Evolutionary conservation across 345 rosid genomes (phyloP).

Genomic region (Populus deltoides): DNA sequence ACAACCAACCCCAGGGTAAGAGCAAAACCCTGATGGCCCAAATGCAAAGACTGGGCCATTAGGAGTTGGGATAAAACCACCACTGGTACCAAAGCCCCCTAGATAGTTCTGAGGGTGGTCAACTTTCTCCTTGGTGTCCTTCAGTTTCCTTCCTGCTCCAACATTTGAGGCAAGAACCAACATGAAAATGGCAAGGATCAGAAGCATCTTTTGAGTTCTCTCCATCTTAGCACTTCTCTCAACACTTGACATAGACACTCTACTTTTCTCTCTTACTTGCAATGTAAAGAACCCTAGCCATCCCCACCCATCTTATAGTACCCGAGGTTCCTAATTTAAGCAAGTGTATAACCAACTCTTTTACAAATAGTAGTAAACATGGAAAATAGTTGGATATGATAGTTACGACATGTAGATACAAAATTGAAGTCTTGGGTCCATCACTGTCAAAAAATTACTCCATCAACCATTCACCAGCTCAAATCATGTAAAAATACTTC

Average conservation of each 20-base stretch:
- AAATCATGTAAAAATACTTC: neutral
- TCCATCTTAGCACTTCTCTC: neutral
- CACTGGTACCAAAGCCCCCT: conserved; percentile 27
- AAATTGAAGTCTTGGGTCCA: conserved; percentile 1
- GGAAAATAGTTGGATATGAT: neutral
- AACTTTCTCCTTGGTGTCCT: conserved; percentile 19
- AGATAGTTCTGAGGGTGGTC: conserved; percentile 28
- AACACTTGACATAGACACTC: neutral
- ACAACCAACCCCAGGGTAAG: conserved; percentile 34
- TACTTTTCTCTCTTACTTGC: neutral
- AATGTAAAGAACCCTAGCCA: neutral
- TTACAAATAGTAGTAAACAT: neutral
- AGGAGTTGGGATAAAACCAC: conserved; percentile 26
- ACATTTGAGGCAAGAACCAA: conserved; percentile 5
- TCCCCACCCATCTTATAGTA: neutral
- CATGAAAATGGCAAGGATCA: conserved; percentile 12
- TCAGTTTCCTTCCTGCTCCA: conserved; percentile 23
- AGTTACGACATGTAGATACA: neutral
- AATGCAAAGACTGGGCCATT: conserved; percentile 21
- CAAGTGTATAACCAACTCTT: neutral
- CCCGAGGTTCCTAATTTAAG: neutral
- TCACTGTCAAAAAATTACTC: neutral
- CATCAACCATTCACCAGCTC: neutral
- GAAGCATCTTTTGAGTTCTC: neutral
- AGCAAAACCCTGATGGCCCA: conserved; percentile 32